phyloP scores from a whole-genome alignment of 441 rosid genomes.

The Rhodomyrtus psidioides region DNA sequence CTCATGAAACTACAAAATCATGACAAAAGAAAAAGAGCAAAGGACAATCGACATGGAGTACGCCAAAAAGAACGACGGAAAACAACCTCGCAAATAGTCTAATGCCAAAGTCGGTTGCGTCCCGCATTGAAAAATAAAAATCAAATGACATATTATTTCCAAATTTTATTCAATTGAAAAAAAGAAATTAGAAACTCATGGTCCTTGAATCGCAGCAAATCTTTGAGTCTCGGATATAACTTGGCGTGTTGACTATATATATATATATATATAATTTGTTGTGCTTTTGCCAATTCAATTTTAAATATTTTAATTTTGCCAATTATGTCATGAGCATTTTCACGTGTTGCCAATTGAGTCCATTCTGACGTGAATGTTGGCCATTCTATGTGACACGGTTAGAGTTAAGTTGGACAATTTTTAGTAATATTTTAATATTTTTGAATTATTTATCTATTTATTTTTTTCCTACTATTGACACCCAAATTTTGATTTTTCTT shows the following conservation, averaged over 20 bases:
- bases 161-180: neutral
- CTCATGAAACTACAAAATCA: neutral
- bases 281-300: no score
- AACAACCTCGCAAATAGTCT: neutral
- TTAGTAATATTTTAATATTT: no score
- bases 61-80: neutral
- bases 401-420: no score
- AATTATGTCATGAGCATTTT: no score
- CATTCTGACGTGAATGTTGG: no score
- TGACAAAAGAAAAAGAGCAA: neutral
- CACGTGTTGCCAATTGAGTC: no score
- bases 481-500: no score
- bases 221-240: neutral
- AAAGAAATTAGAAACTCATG: neutral
- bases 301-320: no score
- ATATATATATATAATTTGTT: no score
- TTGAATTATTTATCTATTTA: no score
- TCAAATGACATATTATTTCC: neutral
- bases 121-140: neutral
- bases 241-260: neutral
- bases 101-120: neutral
- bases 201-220: neutral
- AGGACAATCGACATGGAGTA: neutral
- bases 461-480: no score
- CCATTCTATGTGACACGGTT: no score